Evolutionary conservation across 2,329 filamentous ascomycete genomes (phyloP), one percentile per base, ranked within the genome.

Genomic region (Cercospora canescens): DNA sequence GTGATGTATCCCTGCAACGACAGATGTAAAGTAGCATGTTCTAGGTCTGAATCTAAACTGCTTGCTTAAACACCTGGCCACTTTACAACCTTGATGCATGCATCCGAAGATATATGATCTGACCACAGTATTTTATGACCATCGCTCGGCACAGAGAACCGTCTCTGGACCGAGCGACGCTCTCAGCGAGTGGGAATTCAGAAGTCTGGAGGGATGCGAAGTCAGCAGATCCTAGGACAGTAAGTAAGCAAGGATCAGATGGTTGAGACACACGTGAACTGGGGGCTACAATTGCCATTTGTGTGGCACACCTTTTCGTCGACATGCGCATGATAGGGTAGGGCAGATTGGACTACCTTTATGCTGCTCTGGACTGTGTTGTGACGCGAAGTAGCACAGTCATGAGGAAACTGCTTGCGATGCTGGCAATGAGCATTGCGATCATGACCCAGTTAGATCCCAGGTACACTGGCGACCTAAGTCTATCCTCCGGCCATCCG

Each of bases 391-490:
- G 79, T 64, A 92, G 78, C 18, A 88, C 73, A 58, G 88, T 87
- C 89, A 95, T 94, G 64, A 84, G 75, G 24, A 89, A 81, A 50
- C 90, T 90, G 72, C 89, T 90, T 4, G 90, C 70, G 59, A 96
- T 94, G 79, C 93, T 96, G 59, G 89, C 81, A 68, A 87, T 88
- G 21, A 97, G 80, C 63, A 97, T 97, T 2, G 89, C 93, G 65
- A 96, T 88, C 93, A 97, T 96, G 72, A 90, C 88, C 71, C 94
- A 81, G 78, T 96, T 97, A 80, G 92, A 96, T 3, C 72, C 72
- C 6, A 73, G 54, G 59, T 72, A 75, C 6, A 69, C 69, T 16
- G 73, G 73, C 26, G 52, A 64, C 16, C 71, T 69, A 77, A 89
- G 89, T 1, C 85, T 87, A 77, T 97, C 93, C 50, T 85, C 89